Base-by-base conservation (phyloP, 1,284 basidiomycete genomes). In the Heterobasidion annosum region DNA sequence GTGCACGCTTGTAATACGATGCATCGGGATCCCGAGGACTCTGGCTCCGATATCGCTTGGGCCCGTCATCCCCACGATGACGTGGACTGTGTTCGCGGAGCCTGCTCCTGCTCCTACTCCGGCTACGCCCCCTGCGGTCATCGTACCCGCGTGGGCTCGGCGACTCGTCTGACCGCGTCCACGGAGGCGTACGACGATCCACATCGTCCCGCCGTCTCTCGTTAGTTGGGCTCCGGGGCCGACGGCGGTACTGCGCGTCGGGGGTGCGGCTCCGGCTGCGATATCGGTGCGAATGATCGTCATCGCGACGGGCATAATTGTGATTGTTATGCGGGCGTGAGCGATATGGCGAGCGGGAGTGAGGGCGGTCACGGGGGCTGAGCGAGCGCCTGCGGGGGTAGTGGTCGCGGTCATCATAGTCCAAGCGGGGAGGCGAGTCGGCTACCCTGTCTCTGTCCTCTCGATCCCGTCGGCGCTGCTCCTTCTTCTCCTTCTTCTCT, bases 401-500 rank as follows among this genome's bases (percentile, higher is more conserved):
- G 43, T 51, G 37, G 48, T 45, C 56, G 44, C 42, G 51, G 6
- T 50, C 59, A 10, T 54, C 58, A 19, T 59, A 42, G 25, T 57
- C 58, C 2, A 53, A 55, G 33, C 12, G n/a, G 8, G n/a, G 37
- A 4, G 55, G 53, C 9, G 56, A 45, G 13, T 16, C 25, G 45
- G 63, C 44, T 34, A 3, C 25, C 25, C 58, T 51, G 44, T 53
- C 56, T 34, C 58, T 51, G 47, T 54, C 56, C 34, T 56, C 55
- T 32, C 52, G 43, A 15, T 65, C 63, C 49, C 67, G 67, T 58
- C 72, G 68, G 57, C 73, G 68, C 62, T 79, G 83, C 62, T 84
- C 81, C 53, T 79, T 78, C 62, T 79, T 83, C 57, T 75, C 77
- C 58, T 79, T 73, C 63, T 79, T 79, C 60, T 82, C 77, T 57